A percentile compares a stretch with the other conserved stretches of the same genome.
These are phyloP conservation scores for Ophiostoma montium DNA, from an alignment of 2,329 filamentous ascomycete genomes.

Conservation along the genomic window DNA sequence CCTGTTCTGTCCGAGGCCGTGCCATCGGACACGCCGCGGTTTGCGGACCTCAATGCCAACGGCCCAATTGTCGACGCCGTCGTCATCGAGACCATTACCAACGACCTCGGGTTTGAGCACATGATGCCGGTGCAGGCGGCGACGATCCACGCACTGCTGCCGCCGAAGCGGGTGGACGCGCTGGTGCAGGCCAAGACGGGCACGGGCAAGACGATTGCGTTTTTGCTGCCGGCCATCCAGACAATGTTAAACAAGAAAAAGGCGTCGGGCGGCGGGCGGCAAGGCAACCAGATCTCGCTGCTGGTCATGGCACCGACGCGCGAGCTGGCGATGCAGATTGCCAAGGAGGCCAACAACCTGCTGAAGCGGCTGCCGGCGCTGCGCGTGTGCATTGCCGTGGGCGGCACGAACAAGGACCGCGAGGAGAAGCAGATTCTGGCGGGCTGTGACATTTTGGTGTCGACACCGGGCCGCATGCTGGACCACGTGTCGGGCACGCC, in stretches of 20 bases:
- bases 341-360: slow-evolving; percentile 55
- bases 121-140: slow-evolving; percentile 43
- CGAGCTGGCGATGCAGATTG: slow-evolving; percentile 57
- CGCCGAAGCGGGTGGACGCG: slow-evolving; percentile 32
- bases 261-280: slow-evolving; percentile 13
- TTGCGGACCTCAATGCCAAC: slow-evolving; percentile 28
- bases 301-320: slow-evolving; percentile 59
- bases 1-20: slow-evolving; percentile 24
- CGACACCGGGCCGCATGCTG: slow-evolving; percentile 63
- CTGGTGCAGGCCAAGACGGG: slow-evolving; percentile 78
- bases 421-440: slow-evolving; percentile 57
- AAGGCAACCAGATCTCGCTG: slow-evolving; percentile 33
- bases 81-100: slow-evolving; percentile 32
- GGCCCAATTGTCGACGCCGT: slow-evolving; percentile 28
- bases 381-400: slow-evolving; percentile 65
- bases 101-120: slow-evolving; percentile 34
- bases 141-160: slow-evolving; percentile 33
- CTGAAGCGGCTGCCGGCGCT: slow-evolving; percentile 60
- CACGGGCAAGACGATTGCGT: slow-evolving; percentile 76
- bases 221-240: slow-evolving; percentile 71
- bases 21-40: slow-evolving; percentile 30
- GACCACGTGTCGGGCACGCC: slow-evolving; percentile 68
- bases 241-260: slow-evolving; percentile 42
- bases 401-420: slow-evolving; percentile 59
- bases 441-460: slow-evolving; percentile 68